phyloP scores from a whole-genome alignment of 2,329 filamentous ascomycete species.

The Epichloe festucae region DNA sequence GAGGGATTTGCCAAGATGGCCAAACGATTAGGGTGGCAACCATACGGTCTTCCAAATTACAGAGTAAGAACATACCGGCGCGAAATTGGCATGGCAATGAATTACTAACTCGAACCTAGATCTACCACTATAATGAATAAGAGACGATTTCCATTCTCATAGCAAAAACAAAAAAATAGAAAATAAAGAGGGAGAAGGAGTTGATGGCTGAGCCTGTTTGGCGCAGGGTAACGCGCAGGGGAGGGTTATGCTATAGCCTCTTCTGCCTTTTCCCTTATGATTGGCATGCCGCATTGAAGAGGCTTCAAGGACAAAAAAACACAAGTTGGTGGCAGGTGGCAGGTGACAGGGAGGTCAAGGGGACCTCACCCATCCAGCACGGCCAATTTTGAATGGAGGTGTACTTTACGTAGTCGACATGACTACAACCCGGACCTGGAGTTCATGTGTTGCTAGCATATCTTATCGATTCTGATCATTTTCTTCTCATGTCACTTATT shows the following conservation, averaged over 20 bases:
- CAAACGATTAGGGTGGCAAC: conserved; percentile 69
- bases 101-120: conserved; percentile 32
- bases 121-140: conserved; percentile 86
- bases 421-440: conserved; percentile 3
- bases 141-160: conserved; percentile 11
- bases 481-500: too few relatives aligned
- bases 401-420: not conserved
- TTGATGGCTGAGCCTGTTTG: not conserved
- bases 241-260: not conserved
- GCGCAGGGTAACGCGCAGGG: not conserved
- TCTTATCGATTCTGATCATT: not conserved
- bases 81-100: not conserved
- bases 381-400: too few relatives aligned
- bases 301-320: not conserved
- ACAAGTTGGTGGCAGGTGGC: not conserved
- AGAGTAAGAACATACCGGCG: conserved; percentile 49
- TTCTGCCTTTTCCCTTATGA: not conserved
- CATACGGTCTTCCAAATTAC: conserved; percentile 89
- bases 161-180: not conserved
- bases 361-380: not conserved
- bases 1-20: conserved; percentile 99
- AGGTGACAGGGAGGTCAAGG: not conserved
- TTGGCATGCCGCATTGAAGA: not conserved
- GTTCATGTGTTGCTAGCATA: conserved; percentile 13
- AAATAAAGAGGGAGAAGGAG: not conserved